Evolutionary conservation across 2,329 filamentous ascomycete species (phyloP), one percentile per base, ranked within the genome.

Genomic region (Calonectria leucothoes): DNA sequence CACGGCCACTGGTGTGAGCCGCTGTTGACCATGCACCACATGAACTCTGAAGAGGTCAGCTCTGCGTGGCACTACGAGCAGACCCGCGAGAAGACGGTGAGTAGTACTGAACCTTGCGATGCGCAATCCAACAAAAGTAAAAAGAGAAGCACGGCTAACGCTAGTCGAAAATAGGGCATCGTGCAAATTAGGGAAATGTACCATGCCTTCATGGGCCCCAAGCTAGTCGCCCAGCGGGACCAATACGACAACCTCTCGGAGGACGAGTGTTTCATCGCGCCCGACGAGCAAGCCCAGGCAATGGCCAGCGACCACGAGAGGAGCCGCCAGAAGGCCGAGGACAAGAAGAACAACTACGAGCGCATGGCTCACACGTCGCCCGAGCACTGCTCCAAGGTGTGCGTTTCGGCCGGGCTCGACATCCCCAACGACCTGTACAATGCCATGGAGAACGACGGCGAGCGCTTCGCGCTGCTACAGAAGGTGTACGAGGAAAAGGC

Each of bases 21-120:
- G 6, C 84, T 90, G n/a, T 79, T 91, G 49, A 90, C 89, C 4
- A 89, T 91, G 88, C 89, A 90, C 76, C 88, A 90, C 76, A 86
- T 91, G 80, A 86, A 86, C 59, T 84, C 88, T 11, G 86, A 89
- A 75, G 89, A 91, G 77, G 85, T 90, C 57, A 88, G 85, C 74
- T 82, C 78, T 51, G 84, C 90, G 39, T 91, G 89, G 88, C 85
- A 89, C 69, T 90, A 86, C 71, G 89, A 91, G 78, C 85, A 89
- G 79, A 87, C 85, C 5, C 84, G 87, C 37, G 85, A 84, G 76
- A 84, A 83, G 35, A 81, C 83, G 77, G 86, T 87, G 80, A 78
- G 85, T 82, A 14, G 20, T 12, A n/a, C n/a, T 4, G 3, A 23
- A 8, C 42, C n/a, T 3, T 45, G 42, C 42, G 7, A 8, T 17